phyloP scores from a whole-genome alignment of 768 basidiomycete genomes.

The Austroboletus festivus region DNA sequence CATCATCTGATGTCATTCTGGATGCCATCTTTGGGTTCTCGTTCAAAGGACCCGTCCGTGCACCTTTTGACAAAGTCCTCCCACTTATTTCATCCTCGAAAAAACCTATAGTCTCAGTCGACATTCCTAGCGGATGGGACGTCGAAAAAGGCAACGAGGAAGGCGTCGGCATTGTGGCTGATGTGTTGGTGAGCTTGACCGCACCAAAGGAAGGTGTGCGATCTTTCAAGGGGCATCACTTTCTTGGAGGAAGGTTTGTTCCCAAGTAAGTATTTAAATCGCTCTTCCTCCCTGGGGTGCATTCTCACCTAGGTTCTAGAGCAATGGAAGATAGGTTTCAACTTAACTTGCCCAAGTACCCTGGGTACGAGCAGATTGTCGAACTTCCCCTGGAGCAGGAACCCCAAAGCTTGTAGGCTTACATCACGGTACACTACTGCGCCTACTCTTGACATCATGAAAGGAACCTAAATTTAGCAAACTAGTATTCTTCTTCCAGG shows the following conservation, averaged over 20 bases:
- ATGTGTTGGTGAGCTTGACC: slow-evolving; percentile 86
- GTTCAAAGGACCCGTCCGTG: slow-evolving; percentile 85
- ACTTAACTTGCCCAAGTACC: slow-evolving; percentile 81
- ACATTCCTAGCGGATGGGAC: slow-evolving; percentile 97
- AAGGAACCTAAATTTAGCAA: no score
- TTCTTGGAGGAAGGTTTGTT: slow-evolving; percentile 91
- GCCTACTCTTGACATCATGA: no score
- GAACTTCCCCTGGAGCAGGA: slow-evolving; percentile 46
- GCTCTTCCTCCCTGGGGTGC: not conserved
- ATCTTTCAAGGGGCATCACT: slow-evolving; percentile 78
- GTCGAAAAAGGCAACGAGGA: slow-evolving; percentile 72
- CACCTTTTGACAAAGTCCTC: slow-evolving; percentile 81
- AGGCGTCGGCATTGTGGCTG: slow-evolving; percentile 60
- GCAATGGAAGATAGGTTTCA: slow-evolving; percentile 66
- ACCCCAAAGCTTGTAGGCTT: slow-evolving; percentile 6
- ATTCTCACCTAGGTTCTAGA: slow-evolving; percentile 38
- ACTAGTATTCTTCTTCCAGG: no score
- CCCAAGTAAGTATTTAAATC: slow-evolving; percentile 59
- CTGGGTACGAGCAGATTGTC: slow-evolving; percentile 78
- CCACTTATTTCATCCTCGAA: slow-evolving; percentile 57
- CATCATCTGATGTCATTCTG: slow-evolving; percentile 74
- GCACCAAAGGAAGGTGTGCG: slow-evolving; percentile 90
- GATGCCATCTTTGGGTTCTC: slow-evolving; percentile 99
- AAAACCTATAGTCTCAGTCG: slow-evolving; percentile 88
- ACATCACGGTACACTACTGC: not conserved